Percentiles rank a stretch among this genome's conserved stretches.
These are phyloP conservation scores for Alternaria brassicae DNA, from an alignment of 2,329 filamentous ascomycete genomes.

Conservation along the genomic window DNA sequence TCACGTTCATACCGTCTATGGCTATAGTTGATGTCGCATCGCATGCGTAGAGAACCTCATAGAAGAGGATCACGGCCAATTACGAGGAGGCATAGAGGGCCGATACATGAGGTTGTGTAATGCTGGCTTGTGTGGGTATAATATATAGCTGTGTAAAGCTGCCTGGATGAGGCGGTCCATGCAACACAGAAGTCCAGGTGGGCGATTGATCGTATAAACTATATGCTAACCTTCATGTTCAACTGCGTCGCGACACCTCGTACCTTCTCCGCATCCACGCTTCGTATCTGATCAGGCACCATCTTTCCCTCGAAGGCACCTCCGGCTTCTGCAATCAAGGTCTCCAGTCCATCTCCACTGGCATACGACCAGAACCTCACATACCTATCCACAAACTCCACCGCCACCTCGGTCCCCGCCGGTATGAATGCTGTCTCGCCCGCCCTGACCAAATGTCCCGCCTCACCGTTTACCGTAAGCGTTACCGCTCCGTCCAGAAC, in stretches of 20 bases:
- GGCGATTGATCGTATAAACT: not conserved
- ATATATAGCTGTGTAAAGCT: too few relatives aligned
- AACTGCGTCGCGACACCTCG: not conserved
- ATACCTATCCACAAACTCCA: conserved; percentile 26
- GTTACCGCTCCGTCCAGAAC: conserved; percentile 25
- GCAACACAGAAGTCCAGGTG: too few relatives aligned
- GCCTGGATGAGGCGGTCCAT: too few relatives aligned
- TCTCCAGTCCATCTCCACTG: conserved; percentile 27
- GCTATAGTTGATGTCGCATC: too few relatives aligned
- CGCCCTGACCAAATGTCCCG: conserved; percentile 20
- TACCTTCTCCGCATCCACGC: conserved; percentile 4
- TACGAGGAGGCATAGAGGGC: too few relatives aligned
- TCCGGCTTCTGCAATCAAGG: conserved; percentile 25
- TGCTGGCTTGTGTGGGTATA: too few relatives aligned
- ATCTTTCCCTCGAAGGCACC: conserved; percentile 22
- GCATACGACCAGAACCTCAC: conserved; percentile 29
- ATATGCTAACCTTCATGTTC: conserved; percentile 2
- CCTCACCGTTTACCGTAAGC: conserved; percentile 13
- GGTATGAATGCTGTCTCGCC: conserved; percentile 30
- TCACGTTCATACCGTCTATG: too few relatives aligned
- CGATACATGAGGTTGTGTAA: too few relatives aligned
- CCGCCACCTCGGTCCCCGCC: conserved; percentile 19
- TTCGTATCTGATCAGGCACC: conserved; percentile 19
- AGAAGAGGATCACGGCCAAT: too few relatives aligned
- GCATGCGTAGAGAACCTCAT: too few relatives aligned